Percentiles rank a stretch among this genome's conserved stretches.
Evolutionary conservation across 495 filamentous ascomycete species (phyloP).

Genomic region (Penicillium odoratum): DNA sequence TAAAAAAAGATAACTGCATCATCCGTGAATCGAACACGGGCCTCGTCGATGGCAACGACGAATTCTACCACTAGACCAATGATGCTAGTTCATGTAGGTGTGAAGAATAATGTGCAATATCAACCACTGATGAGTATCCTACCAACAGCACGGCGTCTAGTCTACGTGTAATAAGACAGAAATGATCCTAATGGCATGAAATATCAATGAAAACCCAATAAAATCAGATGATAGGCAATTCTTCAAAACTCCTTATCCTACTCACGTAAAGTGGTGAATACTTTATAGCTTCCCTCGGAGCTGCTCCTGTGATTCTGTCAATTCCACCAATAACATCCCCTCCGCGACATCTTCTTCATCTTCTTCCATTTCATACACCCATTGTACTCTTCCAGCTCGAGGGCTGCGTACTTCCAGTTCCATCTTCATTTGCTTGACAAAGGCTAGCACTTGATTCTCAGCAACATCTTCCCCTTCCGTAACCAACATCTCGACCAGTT

Average conservation of each 20-base stretch:
- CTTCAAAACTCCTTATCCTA: no score
- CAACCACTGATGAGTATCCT: not conserved
- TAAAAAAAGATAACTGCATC: conserved; percentile 33
- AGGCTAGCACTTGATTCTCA: conserved; percentile 56
- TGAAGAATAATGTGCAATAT: no score
- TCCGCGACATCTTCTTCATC: conserved; percentile 60
- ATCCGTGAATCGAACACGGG: conserved; percentile 61
- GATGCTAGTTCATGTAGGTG: conserved; percentile 37
- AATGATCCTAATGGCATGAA: no score
- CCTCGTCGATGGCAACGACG: conserved; percentile 61
- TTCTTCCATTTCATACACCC: conserved; percentile 58
- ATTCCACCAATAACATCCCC: conserved; percentile 53
- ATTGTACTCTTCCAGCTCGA: conserved; percentile 48
- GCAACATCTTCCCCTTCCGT: conserved; percentile 52
- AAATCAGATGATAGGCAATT: no score
- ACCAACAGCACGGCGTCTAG: no score
- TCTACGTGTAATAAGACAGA: no score
- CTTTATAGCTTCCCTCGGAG: conserved; percentile 32
- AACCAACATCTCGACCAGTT: conserved; percentile 58
- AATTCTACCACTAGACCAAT: conserved; percentile 63
- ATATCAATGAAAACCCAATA: no score
- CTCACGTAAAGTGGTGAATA: no score
- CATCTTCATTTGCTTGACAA: conserved; percentile 70
- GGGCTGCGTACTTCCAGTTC: conserved; percentile 58
- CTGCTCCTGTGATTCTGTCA: conserved; percentile 31